phyloP scores from a whole-genome alignment of 2,329 filamentous ascomycete species.

The Fusarium clavum region DNA sequence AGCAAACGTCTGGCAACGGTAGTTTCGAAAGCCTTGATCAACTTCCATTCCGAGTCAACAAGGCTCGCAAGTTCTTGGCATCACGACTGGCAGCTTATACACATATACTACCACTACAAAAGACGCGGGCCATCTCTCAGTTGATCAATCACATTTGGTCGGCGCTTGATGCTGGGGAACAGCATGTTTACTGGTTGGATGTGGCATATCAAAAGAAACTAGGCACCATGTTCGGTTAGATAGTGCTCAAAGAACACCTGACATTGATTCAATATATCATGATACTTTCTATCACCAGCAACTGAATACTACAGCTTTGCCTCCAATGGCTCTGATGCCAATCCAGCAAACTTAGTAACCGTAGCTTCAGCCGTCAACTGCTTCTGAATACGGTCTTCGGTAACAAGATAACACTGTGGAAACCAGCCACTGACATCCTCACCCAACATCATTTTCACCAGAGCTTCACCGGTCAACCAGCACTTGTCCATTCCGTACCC shows the following conservation, averaged over 20 bases:
- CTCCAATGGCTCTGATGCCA: background rate
- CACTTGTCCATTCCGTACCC: conserved; percentile 64
- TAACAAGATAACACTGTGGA: conserved; percentile 22
- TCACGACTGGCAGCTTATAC: conserved; percentile 8
- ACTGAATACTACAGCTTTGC: background rate
- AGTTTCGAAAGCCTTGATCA: background rate
- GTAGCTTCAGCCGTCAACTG: conserved; percentile 6
- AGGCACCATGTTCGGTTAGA: conserved; percentile 8
- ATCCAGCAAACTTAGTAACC: background rate
- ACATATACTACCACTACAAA: conserved; percentile 2
- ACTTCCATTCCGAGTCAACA: background rate
- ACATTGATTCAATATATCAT: background rate
- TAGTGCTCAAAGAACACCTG: background rate
- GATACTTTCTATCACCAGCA: accelerated
- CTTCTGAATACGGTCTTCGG: conserved; percentile 5
- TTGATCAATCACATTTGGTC: conserved; percentile 13
- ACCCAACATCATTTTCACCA: conserved; percentile 44
- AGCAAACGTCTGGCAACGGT: too few species aligned
- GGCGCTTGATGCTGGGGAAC: background rate
- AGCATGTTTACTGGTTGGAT: conserved; percentile 11
- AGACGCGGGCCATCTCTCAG: conserved; percentile 1
- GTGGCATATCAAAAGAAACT: conserved; percentile 12
- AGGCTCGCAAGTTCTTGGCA: background rate
- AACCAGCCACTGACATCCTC: conserved; percentile 42
- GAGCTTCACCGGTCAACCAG: conserved; percentile 60